These are phyloP conservation scores for Capsella bursapastoris DNA, from an alignment of 345 rosid species.

Conservation along the genomic window DNA sequence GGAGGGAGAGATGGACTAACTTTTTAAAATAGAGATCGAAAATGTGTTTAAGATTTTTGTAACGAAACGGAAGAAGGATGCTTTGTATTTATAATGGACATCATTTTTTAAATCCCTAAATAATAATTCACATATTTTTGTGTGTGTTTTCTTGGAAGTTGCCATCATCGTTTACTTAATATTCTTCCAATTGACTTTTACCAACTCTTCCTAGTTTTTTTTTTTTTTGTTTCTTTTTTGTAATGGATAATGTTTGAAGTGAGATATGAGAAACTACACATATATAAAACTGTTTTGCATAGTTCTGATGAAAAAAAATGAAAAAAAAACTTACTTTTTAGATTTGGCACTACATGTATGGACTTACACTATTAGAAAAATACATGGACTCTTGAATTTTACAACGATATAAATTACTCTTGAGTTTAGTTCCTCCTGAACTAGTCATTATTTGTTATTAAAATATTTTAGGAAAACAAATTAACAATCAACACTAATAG, in stretches of 20 bases:
- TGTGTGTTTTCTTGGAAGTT: too few species aligned
- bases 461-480: too few species aligned
- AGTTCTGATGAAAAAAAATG: not conserved
- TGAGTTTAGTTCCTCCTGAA: too few species aligned
- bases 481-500: not conserved
- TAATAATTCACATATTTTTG: too few species aligned
- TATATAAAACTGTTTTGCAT: not conserved
- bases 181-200: constrained; percentile 3
- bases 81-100: constrained; percentile 28
- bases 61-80: not conserved
- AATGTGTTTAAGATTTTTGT: not conserved
- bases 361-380: too few species aligned
- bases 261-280: not conserved
- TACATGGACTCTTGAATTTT: not conserved
- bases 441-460: too few species aligned
- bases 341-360: not conserved
- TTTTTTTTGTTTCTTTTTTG: not conserved
- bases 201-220: not conserved
- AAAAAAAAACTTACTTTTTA: not conserved
- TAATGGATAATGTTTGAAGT: not conserved
- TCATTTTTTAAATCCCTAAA: too few species aligned
- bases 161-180: not conserved
- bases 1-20: not conserved
- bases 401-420: constrained; percentile 4
- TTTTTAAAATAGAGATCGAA: not conserved